Evolutionary conservation across 768 basidiomycete genomes (phyloP), one percentile per base, ranked within the genome.

Genomic region (Tulasnella sp.): DNA sequence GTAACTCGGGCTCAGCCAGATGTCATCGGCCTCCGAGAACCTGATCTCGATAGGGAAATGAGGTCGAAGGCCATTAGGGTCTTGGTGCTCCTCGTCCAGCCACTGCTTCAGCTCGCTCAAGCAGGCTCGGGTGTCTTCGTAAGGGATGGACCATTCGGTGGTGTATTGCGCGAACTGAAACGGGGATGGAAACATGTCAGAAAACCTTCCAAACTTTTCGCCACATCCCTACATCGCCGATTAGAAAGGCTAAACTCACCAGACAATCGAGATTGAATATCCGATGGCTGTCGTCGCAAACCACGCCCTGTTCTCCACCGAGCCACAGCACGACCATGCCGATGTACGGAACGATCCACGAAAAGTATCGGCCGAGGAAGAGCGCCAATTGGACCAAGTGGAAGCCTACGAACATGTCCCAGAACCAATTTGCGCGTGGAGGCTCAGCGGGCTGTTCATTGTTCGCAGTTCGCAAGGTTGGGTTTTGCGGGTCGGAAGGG

Each of bases 1-100:
- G 84, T 91, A 91, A 84, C 93, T 93, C 2, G 98, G 98, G 85
- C 94, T 96, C 44, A 99, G 88, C 95, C 95, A 98, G 77, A 98
- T 94, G 84, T 98, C 95, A 86, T 99, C 98, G 34, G 89, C 88
- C 20, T 92, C 91, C 69, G 95, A 93, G 85, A 95, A 96, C 14
- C 98, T 91, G 77, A 99, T 91, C 87, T 99, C 98, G 83, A 99
- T 89, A 0, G 95, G 94, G 85, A 96, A 98, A 85, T 99, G 96
- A 2, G 94, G 93, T 42, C 95, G 90, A 72, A 97, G 87, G 16
- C 97, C 97, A 69, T 90, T 82, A 0, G 92, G 90, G 84, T 94
- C 89, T 44, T 87, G 85, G 80, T 89, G 88, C 85, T 98, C 94
- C 58, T 87, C 84, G 41, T 90, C 88, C 34, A 97, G 86, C 93